These are phyloP conservation scores for Cladophialophora exuberans DNA, from an alignment of 2,329 filamentous ascomycete genomes.

Conservation along the genomic window DNA sequence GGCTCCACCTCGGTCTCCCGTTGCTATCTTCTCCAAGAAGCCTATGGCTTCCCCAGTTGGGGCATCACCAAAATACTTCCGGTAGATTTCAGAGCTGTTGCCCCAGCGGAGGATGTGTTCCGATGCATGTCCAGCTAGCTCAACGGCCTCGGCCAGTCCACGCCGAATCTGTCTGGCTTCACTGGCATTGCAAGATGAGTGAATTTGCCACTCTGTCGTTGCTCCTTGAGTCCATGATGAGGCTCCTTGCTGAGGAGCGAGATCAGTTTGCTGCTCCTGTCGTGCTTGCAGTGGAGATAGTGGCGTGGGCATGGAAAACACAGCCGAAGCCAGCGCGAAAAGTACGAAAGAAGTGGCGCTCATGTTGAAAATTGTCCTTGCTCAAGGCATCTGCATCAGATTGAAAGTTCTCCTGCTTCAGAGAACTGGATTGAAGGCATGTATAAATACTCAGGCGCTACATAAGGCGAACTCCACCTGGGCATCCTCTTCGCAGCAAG, in stretches of 20 bases:
- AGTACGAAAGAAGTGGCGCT: neutral
- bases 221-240: constrained; percentile 36
- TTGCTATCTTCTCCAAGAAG: constrained; percentile 64
- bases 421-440: too few relatives aligned
- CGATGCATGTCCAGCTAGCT: constrained; percentile 63
- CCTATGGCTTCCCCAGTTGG: constrained; percentile 63
- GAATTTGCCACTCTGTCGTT: constrained; percentile 55
- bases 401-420: neutral
- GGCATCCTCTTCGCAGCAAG: neutral
- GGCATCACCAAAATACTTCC: constrained; percentile 68
- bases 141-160: constrained; percentile 62
- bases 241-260: neutral
- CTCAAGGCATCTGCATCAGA: neutral
- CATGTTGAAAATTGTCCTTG: neutral
- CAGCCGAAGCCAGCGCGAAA: neutral
- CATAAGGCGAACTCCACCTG: too few relatives aligned
- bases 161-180: constrained; percentile 59
- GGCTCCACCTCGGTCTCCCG: constrained; percentile 59
- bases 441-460: neutral
- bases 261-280: neutral
- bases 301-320: neutral
- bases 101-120: constrained; percentile 58
- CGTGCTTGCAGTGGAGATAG: neutral
- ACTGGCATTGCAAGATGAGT: constrained; percentile 68
- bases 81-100: constrained; percentile 61